phyloP scores from a whole-genome alignment of 1,284 basidiomycete genomes.

The Athelia sp. region DNA sequence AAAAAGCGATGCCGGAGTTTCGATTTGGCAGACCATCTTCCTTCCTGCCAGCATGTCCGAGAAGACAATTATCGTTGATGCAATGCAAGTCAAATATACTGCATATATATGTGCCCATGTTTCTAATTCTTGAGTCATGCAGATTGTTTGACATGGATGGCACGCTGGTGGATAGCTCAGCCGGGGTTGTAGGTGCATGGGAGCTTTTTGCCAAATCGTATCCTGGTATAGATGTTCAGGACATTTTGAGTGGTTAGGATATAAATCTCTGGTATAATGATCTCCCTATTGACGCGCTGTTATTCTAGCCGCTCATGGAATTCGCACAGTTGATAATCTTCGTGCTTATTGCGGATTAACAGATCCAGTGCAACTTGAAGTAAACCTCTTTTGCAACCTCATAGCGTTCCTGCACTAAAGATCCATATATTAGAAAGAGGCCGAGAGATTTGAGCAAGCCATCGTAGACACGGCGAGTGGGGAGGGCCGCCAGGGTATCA shows the following conservation, averaged over 20 bases:
- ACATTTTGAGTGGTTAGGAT: constrained; percentile 58
- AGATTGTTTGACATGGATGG: constrained; percentile 81
- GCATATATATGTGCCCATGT: constrained; percentile 9
- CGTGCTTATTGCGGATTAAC: constrained; percentile 64
- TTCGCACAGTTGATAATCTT: constrained; percentile 78
- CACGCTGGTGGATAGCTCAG: constrained; percentile 70
- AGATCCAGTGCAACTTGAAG: constrained; percentile 65
- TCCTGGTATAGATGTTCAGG: constrained; percentile 53
- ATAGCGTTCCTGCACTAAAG: not conserved
- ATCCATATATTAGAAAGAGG: constrained; percentile 43
- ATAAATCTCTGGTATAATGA: constrained; percentile 4
- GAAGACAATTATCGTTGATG: constrained; percentile 46
- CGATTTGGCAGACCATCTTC: not conserved
- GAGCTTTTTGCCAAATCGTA: constrained; percentile 58
- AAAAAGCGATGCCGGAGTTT: no score
- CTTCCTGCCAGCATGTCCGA: constrained; percentile 34
- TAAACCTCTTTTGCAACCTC: constrained; percentile 20
- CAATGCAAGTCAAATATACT: constrained; percentile 37
- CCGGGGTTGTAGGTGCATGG: constrained; percentile 75
- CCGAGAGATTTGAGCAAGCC: constrained; percentile 61
- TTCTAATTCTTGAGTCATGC: constrained; percentile 6
- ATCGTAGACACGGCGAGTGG: constrained; percentile 53
- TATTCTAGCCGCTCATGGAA: constrained; percentile 66
- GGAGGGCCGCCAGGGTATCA: constrained; percentile 52
- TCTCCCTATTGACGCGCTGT: not conserved